Conservation (phyloP, 768 basidiomycete species). For the Amanita rimosa region DNA sequence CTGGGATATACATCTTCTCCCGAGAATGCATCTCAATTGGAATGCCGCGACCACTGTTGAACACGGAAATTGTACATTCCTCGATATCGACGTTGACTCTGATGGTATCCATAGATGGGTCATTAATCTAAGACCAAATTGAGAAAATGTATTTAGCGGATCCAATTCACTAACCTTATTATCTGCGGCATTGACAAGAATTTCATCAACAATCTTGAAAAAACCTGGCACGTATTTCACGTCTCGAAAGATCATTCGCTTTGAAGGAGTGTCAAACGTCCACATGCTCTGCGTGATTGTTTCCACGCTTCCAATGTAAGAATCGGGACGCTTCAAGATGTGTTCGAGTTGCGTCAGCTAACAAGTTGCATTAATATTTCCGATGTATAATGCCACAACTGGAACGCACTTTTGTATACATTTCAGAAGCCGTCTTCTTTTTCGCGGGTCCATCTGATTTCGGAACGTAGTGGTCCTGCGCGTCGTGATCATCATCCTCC, state of each 20-base stretch:
- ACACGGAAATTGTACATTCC: conserved; percentile 78
- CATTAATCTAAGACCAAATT: conserved; percentile 61
- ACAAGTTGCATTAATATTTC: conserved; percentile 1
- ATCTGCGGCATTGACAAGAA: conserved; percentile 97
- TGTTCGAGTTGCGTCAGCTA: conserved; percentile 95
- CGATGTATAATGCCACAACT: neutral
- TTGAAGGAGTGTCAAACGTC: conserved; percentile 80
- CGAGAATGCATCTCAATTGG: conserved; percentile 92
- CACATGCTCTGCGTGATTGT: conserved; percentile 81
- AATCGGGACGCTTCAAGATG: conserved; percentile 83
- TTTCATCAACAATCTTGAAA: conserved; percentile 99
- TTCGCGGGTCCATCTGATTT: conserved; percentile 27
- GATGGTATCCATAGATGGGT: conserved; percentile 80
- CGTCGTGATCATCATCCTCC: conserved; percentile 28
- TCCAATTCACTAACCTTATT: conserved; percentile 64
- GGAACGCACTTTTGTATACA: conserved; percentile 68
- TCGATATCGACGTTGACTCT: conserved; percentile 84
- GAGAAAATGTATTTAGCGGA: neutral
- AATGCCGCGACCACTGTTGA: conserved; percentile 94
- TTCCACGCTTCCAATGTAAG: conserved; percentile 96
- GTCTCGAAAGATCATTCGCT: conserved; percentile 74
- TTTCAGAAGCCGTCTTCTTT: conserved; percentile 87
- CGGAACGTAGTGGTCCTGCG: conserved; percentile 25
- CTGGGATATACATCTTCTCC: conserved; percentile 93
- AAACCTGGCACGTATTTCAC: conserved; percentile 94